Conservation (phyloP, 306 rosid genomes). For the Begonia fuchsioides region DNA sequence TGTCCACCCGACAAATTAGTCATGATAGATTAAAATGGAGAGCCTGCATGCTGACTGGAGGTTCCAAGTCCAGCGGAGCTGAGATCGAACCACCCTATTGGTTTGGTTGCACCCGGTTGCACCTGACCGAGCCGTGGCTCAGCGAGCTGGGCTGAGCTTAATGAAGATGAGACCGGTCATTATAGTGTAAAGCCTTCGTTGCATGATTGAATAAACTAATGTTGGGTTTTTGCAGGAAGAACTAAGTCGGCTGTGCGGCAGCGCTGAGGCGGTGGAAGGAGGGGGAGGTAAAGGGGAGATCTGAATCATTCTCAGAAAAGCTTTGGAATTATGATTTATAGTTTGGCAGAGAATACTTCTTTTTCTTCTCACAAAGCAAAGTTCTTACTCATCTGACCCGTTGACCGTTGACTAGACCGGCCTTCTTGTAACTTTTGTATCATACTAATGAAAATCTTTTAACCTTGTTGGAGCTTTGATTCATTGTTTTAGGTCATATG, state of each 20-base stretch:
- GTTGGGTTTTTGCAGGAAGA: constrained; percentile 50
- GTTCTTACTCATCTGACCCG: constrained; percentile 31
- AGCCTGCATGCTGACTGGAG: too few relatives aligned
- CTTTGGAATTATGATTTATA: constrained; percentile 7
- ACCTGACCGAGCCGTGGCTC: neutral
- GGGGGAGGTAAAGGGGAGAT: constrained; percentile 14
- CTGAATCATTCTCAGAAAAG: constrained; percentile 7
- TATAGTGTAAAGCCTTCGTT: too few relatives aligned
- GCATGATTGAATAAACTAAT: too few relatives aligned
- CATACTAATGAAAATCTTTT: constrained; percentile 1
- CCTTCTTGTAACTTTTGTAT: constrained; percentile 7
- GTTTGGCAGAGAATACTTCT: constrained; percentile 23
- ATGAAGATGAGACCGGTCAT: too few relatives aligned
- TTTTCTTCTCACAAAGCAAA: neutral
- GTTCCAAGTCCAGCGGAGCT: too few relatives aligned
- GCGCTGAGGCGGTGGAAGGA: constrained; percentile 56
- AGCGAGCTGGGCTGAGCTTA: too few relatives aligned
- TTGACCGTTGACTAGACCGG: constrained; percentile 18
- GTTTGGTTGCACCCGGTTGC: too few relatives aligned
- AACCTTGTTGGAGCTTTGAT: neutral
- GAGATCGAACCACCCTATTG: too few relatives aligned
- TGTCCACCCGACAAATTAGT: too few relatives aligned
- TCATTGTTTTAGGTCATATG: too few relatives aligned
- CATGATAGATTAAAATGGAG: too few relatives aligned
- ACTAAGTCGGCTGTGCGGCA: constrained; percentile 65